These are phyloP conservation scores for Teratosphaeria viscida DNA, from an alignment of 2,329 filamentous ascomycete genomes.

Conservation along the genomic window DNA sequence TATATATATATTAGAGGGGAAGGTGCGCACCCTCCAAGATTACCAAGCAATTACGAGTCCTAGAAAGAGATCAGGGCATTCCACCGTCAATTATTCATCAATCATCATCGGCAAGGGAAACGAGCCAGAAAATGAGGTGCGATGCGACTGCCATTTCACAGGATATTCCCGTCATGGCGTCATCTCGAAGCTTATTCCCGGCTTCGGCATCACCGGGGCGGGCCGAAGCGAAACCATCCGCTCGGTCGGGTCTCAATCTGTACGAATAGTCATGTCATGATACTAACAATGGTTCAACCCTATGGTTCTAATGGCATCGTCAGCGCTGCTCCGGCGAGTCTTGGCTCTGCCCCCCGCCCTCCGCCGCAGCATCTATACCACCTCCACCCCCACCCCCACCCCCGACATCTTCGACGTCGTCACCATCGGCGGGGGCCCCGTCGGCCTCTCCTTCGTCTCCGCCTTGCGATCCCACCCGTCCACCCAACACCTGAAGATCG, in stretches of 20 bases:
- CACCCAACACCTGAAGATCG: conserved; percentile 67
- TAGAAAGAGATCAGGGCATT: neutral
- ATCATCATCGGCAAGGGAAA: neutral
- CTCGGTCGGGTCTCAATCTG: no score
- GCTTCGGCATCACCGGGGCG: neutral
- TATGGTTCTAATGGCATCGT: conserved; percentile 1
- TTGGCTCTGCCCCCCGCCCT: conserved; percentile 19
- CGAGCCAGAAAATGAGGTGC: no score
- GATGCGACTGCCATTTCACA: neutral
- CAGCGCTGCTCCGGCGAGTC: conserved; percentile 5
- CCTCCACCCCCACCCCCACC: conserved; percentile 7
- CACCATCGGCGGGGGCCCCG: conserved; percentile 80
- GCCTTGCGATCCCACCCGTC: conserved; percentile 28
- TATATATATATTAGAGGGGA: neutral
- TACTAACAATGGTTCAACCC: neutral
- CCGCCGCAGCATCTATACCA: conserved; percentile 15
- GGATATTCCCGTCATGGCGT: neutral
- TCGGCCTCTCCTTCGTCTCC: conserved; percentile 62
- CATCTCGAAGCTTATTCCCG: neutral
- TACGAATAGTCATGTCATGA: neutral
- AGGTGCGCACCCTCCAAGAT: neutral
- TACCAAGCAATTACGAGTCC: neutral
- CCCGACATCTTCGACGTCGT: conserved; percentile 87
- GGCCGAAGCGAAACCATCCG: neutral
- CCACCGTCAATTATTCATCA: neutral